Base-by-base conservation (phyloP, 345 rosid genomes). In the Bretschneidera sinensis region DNA sequence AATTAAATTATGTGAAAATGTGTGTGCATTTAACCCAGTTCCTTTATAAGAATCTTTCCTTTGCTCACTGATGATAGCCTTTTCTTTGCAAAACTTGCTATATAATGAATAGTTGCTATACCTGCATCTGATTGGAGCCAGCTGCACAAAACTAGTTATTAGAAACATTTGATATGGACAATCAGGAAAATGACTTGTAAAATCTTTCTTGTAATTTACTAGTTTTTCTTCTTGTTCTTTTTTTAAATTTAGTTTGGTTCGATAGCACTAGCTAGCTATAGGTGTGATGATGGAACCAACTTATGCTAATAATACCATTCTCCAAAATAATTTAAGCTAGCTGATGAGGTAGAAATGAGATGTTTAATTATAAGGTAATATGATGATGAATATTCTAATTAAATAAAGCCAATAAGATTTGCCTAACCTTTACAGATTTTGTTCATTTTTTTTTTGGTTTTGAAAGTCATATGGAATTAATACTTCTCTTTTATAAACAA, bases 271-370 rank as follows among this genome's bases (percentile, higher is more conserved):
- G 6, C 45, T 39, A 9, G n/a, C 66, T 43, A 28, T 58, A 66
- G 76, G 70, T 43, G 74, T 66, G 75, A 73, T 67, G 71, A 76
- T 70, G 72, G 72, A 73, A 68, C 57, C 72, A 49, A 64, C 66
- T 28, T 8, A 22, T 20, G 59, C 47, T n/a, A n/a, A n/a, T n/a
- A n/a, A 24, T 15, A 47, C 1, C 58, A 10, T 22, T 43, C 60
- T 57, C n/a, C 19, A 48, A 52, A 50, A 55, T 64, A 24, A 20
- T 20, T 54, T 35, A 17, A 48, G 61, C 55, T 65, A 9, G 35
- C 4, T 31, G 6, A 31, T 54, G 24, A 31, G 4, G 24, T 24
- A 22, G 22, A n/a, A 13, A 31, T 50, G 0, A 49, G 23, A 60
- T 58, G 43, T 28, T 31, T 21, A 51, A 24, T 45, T 33, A 53